Evolutionary conservation across 768 basidiomycete species (phyloP).

Genomic region (Suillus subaureus): DNA sequence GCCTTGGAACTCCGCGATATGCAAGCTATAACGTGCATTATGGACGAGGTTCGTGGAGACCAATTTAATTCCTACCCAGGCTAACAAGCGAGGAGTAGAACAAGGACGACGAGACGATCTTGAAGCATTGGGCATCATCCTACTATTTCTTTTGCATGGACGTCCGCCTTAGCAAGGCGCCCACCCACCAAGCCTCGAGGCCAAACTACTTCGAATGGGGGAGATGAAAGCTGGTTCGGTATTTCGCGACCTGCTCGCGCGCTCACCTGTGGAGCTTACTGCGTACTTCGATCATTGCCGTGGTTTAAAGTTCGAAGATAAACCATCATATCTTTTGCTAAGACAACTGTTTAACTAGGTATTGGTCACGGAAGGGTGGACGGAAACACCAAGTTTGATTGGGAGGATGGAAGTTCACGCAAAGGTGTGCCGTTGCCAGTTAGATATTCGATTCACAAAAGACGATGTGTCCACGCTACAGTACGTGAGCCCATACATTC

Average conservation of each 20-base stretch:
- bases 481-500: background rate
- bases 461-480: background rate
- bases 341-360: conserved; percentile 13
- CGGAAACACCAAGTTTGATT: background rate
- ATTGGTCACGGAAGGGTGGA: conserved; percentile 2
- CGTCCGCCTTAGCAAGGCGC: conserved; percentile 27
- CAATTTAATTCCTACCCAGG: background rate
- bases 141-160: conserved; percentile 25
- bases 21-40: conserved; percentile 17
- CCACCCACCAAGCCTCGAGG: conserved; percentile 7
- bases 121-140: conserved; percentile 21
- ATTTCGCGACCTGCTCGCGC: conserved; percentile 4
- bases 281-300: conserved; percentile 20
- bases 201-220: conserved; percentile 10
- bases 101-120: conserved; percentile 27
- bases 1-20: background rate
- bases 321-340: conserved; percentile 23
- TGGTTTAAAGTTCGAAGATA: conserved; percentile 21
- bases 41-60: conserved; percentile 13
- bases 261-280: conserved; percentile 13
- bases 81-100: conserved; percentile 10
- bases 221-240: conserved; percentile 19
- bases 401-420: background rate
- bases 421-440: background rate
- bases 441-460: background rate